Percentiles rank a stretch among this genome's conserved stretches.
These are phyloP conservation scores for Nepenthes mirabilis DNA, from an alignment of 148 eudicot species.

Conservation along the genomic window DNA sequence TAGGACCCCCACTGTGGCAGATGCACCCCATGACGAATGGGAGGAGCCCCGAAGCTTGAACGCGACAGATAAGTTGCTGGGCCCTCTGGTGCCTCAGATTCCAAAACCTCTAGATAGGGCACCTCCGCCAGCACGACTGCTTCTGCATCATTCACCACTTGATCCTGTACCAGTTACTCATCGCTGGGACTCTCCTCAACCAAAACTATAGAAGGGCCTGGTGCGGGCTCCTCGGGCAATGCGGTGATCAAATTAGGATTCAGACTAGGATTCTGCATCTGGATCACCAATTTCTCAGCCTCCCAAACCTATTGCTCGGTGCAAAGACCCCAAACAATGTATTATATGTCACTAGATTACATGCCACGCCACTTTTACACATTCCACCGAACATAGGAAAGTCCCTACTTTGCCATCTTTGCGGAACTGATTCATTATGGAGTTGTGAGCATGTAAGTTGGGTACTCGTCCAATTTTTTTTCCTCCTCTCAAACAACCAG, in stretches of 20 bases:
- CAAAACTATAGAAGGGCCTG: no score
- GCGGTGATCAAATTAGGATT: conserved; percentile 38
- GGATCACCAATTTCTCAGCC: conserved; percentile 32
- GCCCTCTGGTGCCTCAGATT: no score
- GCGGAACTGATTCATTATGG: conserved; percentile 38
- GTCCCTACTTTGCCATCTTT: conserved; percentile 31
- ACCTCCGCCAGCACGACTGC: no score
- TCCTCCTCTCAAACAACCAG: conserved; percentile 57
- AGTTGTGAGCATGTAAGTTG: conserved; percentile 44
- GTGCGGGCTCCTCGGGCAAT: no score
- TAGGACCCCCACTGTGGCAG: no score
- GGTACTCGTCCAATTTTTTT: conserved; percentile 35
- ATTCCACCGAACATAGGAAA: conserved; percentile 48
- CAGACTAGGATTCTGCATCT: conserved; percentile 35
- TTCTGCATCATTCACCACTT: no score
- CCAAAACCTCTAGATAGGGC: no score
- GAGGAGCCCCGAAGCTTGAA: no score
- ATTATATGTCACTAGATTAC: conserved; percentile 53
- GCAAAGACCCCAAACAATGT: conserved; percentile 46
- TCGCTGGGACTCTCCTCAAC: no score
- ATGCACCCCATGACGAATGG: no score
- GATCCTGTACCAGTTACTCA: no score
- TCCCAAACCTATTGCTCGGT: conserved; percentile 24
- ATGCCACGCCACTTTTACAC: conserved; percentile 34
- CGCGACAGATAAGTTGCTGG: no score